These are phyloP conservation scores for Stenogyne calaminthoides DNA, from an alignment of 305 asterid genomes.

Conservation along the genomic window DNA sequence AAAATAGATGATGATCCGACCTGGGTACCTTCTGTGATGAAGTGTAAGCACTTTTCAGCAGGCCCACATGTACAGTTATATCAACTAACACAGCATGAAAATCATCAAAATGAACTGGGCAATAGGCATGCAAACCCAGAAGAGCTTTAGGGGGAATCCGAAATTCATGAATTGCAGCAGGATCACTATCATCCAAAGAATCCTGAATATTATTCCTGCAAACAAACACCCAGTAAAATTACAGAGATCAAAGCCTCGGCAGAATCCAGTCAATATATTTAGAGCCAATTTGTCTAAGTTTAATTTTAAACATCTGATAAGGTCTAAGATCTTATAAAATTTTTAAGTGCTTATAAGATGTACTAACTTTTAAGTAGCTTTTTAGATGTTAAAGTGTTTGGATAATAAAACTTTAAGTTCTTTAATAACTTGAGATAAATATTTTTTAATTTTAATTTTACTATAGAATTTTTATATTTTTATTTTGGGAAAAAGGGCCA, in stretches of 20 bases:
- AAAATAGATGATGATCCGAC: slow-evolving; percentile 57
- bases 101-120: slow-evolving; percentile 82
- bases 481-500: too few relatives aligned
- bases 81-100: slow-evolving; percentile 83
- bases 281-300: too few relatives aligned
- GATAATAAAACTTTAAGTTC: too few relatives aligned
- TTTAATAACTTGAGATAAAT: too few relatives aligned
- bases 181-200: slow-evolving; percentile 44
- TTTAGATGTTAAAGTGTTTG: too few relatives aligned
- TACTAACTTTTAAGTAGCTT: too few relatives aligned
- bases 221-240: slow-evolving; percentile 31
- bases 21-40: slow-evolving; percentile 66
- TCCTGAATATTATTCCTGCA: slow-evolving; percentile 55
- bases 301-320: too few relatives aligned
- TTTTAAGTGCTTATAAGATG: too few relatives aligned
- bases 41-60: slow-evolving; percentile 61
- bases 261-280: slow-evolving; percentile 4
- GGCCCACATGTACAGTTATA: slow-evolving; percentile 62
- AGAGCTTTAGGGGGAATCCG: slow-evolving; percentile 79
- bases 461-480: too few relatives aligned
- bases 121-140: slow-evolving; percentile 74
- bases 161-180: slow-evolving; percentile 82
- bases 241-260: slow-evolving; percentile 1
- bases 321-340: too few relatives aligned
- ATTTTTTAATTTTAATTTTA: too few relatives aligned